Percentiles rank a stretch among this genome's conserved stretches.
phyloP scores from a whole-genome alignment of 495 filamentous ascomycete genomes.

The Wilcoxina mikolae region DNA sequence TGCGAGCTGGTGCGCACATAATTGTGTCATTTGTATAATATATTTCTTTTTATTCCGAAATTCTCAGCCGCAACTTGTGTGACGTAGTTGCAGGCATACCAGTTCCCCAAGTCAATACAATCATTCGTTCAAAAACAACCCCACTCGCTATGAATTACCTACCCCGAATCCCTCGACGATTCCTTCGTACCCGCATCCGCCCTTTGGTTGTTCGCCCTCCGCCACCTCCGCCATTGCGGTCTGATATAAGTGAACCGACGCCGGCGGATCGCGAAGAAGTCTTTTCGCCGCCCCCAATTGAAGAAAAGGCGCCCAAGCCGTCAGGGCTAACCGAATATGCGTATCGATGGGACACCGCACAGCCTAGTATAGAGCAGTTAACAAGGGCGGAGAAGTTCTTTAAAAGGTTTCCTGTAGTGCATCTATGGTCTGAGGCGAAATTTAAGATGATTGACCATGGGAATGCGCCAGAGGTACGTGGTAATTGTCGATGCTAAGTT shows the following conservation, averaged over 20 bases:
- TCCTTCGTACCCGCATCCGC: neutral
- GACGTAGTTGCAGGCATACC: no score
- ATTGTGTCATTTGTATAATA: no score
- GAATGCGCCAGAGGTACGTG: slow-evolving; percentile 44
- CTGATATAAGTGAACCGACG: neutral
- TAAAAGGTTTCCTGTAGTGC: slow-evolving; percentile 40
- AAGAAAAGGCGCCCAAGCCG: neutral
- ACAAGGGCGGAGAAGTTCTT: slow-evolving; percentile 49
- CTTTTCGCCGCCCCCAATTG: no score
- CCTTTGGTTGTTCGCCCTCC: neutral
- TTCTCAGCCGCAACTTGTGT: no score
- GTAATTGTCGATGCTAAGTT: no score
- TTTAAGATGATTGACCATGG: slow-evolving; percentile 53
- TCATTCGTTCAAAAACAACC: no score
- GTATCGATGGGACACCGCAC: slow-evolving; percentile 25
- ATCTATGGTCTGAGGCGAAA: slow-evolving; percentile 54
- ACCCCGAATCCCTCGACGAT: neutral
- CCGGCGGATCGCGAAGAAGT: no score
- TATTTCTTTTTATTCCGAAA: no score
- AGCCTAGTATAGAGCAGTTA: slow-evolving; percentile 41
- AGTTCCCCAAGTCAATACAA: no score
- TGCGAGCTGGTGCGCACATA: no score
- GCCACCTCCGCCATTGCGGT: neutral
- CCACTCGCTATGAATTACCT: no score
- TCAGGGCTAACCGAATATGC: slow-evolving; percentile 10